Evolutionary conservation across 73 alveolate species (phyloP).

Genomic region (Diophrys appendiculata): DNA sequence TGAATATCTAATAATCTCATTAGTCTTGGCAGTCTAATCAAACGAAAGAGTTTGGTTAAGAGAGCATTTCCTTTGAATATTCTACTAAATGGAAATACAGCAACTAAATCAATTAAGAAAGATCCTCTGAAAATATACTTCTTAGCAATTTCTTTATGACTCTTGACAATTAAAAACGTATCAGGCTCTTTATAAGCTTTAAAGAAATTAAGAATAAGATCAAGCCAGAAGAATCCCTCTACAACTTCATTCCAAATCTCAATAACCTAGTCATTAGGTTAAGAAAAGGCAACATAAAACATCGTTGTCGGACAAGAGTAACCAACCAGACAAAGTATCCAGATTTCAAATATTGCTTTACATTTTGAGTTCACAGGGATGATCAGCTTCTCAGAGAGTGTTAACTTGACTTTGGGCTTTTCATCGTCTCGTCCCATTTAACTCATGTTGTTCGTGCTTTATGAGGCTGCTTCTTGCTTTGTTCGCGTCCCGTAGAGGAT

Average conservation of each 20-base stretch:
- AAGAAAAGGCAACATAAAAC: constrained; percentile 41
- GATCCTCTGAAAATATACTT: constrained; percentile 61
- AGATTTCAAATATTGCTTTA: constrained; percentile 47
- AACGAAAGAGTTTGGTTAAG: constrained; percentile 63
- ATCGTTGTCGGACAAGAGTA: constrained; percentile 46
- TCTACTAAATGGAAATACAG: constrained; percentile 35
- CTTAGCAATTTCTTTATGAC: constrained; percentile 63
- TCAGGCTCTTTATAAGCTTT: constrained; percentile 80
- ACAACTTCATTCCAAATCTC: constrained; percentile 27
- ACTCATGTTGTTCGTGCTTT: no score
- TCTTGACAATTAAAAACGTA: constrained; percentile 69
- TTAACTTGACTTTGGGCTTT: background rate
- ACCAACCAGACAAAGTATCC: constrained; percentile 38
- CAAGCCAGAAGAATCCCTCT: constrained; percentile 29
- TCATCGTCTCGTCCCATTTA: no score
- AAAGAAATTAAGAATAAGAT: constrained; percentile 51
- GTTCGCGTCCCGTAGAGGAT: no score
- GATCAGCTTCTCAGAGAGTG: constrained; percentile 19
- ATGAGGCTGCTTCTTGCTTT: no score
- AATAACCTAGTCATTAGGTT: constrained; percentile 23
- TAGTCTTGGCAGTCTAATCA: constrained; percentile 75
- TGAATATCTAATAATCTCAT: constrained; percentile 75
- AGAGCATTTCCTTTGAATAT: constrained; percentile 18
- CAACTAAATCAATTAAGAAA: constrained; percentile 44
- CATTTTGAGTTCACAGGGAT: constrained; percentile 27